These are phyloP conservation scores for Solanum hybrid DNA, from an alignment of 305 asterid genomes.

Conservation along the genomic window DNA sequence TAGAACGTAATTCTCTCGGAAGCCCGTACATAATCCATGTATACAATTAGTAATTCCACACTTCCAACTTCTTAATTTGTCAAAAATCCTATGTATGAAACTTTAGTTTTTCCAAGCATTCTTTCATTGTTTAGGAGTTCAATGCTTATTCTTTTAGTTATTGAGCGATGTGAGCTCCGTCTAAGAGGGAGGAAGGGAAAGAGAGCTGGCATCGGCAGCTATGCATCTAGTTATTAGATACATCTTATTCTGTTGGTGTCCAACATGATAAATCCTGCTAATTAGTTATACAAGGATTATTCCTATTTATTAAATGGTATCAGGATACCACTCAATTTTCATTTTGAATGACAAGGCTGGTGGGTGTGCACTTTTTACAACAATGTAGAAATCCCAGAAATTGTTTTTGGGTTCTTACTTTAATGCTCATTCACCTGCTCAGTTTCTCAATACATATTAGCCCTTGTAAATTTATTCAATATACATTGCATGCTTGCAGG, in stretches of 20 bases:
- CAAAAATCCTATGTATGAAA: background rate
- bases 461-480: background rate
- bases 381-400: background rate
- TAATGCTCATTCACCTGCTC: background rate
- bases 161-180: background rate
- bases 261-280: background rate
- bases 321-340: background rate
- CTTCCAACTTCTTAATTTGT: background rate
- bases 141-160: background rate
- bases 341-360: background rate
- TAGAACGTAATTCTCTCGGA: background rate
- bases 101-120: background rate
- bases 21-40: background rate
- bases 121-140: background rate
- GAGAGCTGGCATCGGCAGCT: background rate
- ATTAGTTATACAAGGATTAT: background rate
- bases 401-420: background rate
- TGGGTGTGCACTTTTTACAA: background rate
- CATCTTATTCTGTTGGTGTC: background rate
- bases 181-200: background rate
- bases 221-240: background rate
- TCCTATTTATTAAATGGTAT: background rate
- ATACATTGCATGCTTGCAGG: constrained; percentile 41
- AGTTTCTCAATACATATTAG: background rate
- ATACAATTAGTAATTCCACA: background rate